phyloP scores from a whole-genome alignment of 2,329 filamentous ascomycete species.

The Celoporthe dispersa region DNA sequence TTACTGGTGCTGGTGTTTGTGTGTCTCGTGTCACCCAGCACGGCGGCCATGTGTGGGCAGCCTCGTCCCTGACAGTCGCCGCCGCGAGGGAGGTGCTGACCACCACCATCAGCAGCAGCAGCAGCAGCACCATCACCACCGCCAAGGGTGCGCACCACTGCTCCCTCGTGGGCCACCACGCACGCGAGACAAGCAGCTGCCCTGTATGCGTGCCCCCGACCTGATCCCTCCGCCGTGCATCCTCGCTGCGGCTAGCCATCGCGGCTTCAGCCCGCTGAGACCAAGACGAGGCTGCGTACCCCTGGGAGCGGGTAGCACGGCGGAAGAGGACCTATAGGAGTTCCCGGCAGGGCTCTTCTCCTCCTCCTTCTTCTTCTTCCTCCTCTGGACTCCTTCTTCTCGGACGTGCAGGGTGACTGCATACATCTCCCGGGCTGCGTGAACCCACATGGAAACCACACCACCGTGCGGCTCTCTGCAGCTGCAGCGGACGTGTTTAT shows the following conservation, averaged over 20 bases:
- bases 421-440: background rate
- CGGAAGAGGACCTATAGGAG: background rate
- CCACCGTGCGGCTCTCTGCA: background rate
- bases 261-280: background rate
- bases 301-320: background rate
- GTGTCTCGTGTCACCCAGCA: background rate
- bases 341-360: background rate
- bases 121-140: too few relatives aligned
- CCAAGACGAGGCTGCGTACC: background rate
- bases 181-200: background rate
- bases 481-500: background rate
- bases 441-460: background rate
- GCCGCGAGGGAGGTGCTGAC: background rate
- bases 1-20: background rate
- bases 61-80: background rate
- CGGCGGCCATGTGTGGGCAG: too few relatives aligned
- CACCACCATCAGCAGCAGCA: too few relatives aligned
- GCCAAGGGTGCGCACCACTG: background rate
- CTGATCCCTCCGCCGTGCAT: background rate
- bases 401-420: background rate
- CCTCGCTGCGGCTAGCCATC: background rate
- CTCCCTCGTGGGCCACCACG: background rate
- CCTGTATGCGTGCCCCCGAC: background rate
- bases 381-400: background rate
- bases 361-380: background rate